Conservation (phyloP, 805 yeast species). For the Metschnikowia colocasiae region DNA sequence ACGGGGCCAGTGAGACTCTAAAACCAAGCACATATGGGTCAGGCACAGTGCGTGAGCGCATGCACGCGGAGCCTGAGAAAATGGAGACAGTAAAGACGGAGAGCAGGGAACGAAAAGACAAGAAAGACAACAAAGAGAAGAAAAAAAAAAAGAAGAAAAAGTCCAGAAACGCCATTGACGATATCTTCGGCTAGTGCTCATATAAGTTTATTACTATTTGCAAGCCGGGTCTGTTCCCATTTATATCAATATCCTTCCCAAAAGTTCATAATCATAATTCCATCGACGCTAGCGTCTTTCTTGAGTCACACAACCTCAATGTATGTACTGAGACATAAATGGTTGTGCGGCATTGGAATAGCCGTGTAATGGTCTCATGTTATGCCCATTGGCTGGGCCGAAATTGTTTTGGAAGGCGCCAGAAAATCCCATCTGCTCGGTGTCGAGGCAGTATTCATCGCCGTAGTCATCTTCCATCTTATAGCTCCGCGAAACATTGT, state of each 20-base stretch:
- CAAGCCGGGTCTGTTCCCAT: slow-evolving; percentile 1
- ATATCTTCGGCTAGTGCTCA: slow-evolving; percentile 56
- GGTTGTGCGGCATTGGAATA: slow-evolving; percentile 2
- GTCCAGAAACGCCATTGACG: slow-evolving; percentile 60
- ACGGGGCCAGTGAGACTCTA: not conserved
- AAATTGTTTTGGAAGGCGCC: not conserved
- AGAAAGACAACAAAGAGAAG: slow-evolving; percentile 10
- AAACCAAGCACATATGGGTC: not conserved
- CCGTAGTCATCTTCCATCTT: slow-evolving; percentile 31
- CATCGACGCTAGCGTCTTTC: not conserved
- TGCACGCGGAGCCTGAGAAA: not conserved
- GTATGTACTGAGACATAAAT: slow-evolving; percentile 4
- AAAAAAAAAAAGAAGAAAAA: slow-evolving; percentile 16
- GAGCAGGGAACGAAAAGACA: slow-evolving; percentile 11
- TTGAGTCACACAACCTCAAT: not conserved
- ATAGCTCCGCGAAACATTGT: not conserved
- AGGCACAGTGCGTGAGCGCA: not conserved
- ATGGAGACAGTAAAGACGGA: slow-evolving; percentile 14
- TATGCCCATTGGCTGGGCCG: slow-evolving; percentile 1
- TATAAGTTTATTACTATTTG: slow-evolving; percentile 2
- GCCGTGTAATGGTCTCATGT: not conserved
- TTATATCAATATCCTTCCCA: slow-evolving; percentile 5
- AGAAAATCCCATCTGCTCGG: slow-evolving; percentile 34
- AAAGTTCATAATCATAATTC: slow-evolving; percentile 1
- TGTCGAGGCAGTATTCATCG: slow-evolving; percentile 42